These are phyloP conservation scores for Oldenlandia corymbosa DNA, from an alignment of 257 asterid species.

Conservation along the genomic window DNA sequence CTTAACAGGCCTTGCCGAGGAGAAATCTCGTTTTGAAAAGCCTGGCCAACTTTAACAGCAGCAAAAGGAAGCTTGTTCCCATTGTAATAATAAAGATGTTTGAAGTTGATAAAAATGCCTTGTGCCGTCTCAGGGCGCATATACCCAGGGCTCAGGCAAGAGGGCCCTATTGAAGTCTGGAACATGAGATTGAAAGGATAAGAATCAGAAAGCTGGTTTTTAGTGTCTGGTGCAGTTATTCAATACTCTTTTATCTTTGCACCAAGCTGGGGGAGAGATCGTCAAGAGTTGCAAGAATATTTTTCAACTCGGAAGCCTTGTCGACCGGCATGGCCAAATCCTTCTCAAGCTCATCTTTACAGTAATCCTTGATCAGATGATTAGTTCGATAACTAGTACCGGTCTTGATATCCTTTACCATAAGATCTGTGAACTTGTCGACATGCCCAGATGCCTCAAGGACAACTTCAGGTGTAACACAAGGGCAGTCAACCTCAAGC, in stretches of 20 bases:
- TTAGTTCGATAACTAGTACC: conserved; percentile 70
- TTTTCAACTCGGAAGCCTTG: conserved; percentile 45
- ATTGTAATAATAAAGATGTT: conserved; percentile 59
- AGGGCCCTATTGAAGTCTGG: conserved; percentile 72
- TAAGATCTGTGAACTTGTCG: conserved; percentile 81
- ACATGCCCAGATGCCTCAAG: conserved; percentile 87
- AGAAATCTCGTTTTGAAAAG: conserved; percentile 77
- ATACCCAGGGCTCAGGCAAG: conserved; percentile 62
- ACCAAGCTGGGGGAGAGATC: conserved; percentile 72
- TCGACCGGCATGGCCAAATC: conserved; percentile 43
- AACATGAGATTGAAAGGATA: conserved; percentile 80
- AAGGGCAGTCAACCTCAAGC: conserved; percentile 83
- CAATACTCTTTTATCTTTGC: conserved; percentile 64
- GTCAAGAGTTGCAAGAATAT: conserved; percentile 65
- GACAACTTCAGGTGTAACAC: conserved; percentile 75
- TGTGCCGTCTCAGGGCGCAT: conserved; percentile 92
- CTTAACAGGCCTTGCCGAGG: conserved; percentile 86
- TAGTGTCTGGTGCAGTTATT: conserved; percentile 73
- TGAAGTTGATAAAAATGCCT: conserved; percentile 77
- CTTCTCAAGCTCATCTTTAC: conserved; percentile 73
- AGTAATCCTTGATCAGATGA: conserved; percentile 66
- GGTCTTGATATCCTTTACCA: conserved; percentile 73
- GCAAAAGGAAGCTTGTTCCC: conserved; percentile 77
- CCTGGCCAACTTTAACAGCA: conserved; percentile 84
- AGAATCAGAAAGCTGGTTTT: conserved; percentile 65